A percentile compares a stretch with the other conserved stretches of the same genome.
phyloP scores from a whole-genome alignment of 2,329 filamentous ascomycete species.

The Ascomycota sp. region DNA sequence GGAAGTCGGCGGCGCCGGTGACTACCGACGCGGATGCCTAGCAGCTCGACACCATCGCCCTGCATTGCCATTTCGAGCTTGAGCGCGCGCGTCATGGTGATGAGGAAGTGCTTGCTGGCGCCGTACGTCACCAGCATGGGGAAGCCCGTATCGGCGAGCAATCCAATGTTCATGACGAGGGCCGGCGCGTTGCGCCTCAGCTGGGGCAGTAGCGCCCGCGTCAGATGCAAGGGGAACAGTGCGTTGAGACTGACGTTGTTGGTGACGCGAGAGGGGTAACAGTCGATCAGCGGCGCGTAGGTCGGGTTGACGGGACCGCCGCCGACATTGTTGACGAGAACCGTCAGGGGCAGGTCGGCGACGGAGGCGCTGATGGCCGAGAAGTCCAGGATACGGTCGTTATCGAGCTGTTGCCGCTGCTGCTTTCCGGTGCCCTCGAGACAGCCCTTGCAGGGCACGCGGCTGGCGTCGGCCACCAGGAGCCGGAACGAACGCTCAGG shows the following conservation, averaged over 20 bases:
- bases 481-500: too few species aligned
- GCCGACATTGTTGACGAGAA: conserved; percentile 38
- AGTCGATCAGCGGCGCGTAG: conserved; percentile 16
- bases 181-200: conserved; percentile 19
- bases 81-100: too few species aligned
- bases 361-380: conserved; percentile 4
- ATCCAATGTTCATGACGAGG: conserved; percentile 30
- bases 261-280: conserved; percentile 14
- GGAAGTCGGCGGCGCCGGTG: too few species aligned
- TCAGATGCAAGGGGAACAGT: conserved; percentile 28
- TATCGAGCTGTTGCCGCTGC: too few species aligned
- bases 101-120: conserved; percentile 23
- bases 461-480: too few species aligned
- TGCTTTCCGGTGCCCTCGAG: too few species aligned
- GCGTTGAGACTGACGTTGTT: conserved; percentile 25
- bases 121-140: conserved; percentile 26
- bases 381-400: conserved; percentile 3
- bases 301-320: conserved; percentile 7
- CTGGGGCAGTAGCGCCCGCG: conserved; percentile 18
- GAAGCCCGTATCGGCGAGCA: conserved; percentile 20
- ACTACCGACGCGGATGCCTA: too few species aligned
- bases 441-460: too few species aligned
- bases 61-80: too few species aligned
- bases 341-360: conserved; percentile 20
- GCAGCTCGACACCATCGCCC: too few species aligned